These are phyloP conservation scores for Russula emetica DNA, from an alignment of 768 basidiomycete genomes.

Conservation along the genomic window DNA sequence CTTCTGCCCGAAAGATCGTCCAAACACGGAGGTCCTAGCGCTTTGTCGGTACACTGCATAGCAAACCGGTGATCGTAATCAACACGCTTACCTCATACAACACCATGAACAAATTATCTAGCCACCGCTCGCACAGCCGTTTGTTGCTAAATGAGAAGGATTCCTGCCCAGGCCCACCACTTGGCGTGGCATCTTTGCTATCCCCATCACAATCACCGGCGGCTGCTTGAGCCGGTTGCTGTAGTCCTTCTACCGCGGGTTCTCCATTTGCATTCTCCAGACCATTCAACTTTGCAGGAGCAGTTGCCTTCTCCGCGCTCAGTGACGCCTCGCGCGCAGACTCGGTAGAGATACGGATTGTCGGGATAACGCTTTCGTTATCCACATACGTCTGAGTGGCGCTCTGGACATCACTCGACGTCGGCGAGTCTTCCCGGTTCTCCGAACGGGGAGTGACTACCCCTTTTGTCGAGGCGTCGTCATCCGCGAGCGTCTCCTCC, in stretches of 20 bases:
- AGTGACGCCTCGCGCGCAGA: conserved; percentile 47
- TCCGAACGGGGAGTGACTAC: conserved; percentile 42
- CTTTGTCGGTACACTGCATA: neutral
- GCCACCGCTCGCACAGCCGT: conserved; percentile 93
- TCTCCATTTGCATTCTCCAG: conserved; percentile 38
- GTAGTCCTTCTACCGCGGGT: conserved; percentile 33
- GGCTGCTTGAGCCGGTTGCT: conserved; percentile 45
- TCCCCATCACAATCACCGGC: conserved; percentile 33
- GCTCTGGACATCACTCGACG: conserved; percentile 26
- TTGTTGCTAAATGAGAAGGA: conserved; percentile 94
- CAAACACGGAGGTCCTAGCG: conserved; percentile 91
- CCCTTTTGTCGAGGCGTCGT: conserved; percentile 67
- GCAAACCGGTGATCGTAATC: neutral
- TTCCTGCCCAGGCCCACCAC: conserved; percentile 40
- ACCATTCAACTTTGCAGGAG: conserved; percentile 38
- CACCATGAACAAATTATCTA: conserved; percentile 98
- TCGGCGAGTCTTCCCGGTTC: conserved; percentile 29
- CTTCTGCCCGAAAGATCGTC: conserved; percentile 98
- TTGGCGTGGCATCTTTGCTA: conserved; percentile 29
- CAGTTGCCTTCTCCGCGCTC: conserved; percentile 39
- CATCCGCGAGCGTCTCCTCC: conserved; percentile 42
- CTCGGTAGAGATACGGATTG: conserved; percentile 56
- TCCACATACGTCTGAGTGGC: conserved; percentile 31
- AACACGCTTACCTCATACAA: conserved; percentile 76
- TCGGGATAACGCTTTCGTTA: conserved; percentile 43